phyloP scores from a whole-genome alignment of 148 eudicot genomes.

The Chenopodium quinoa region DNA sequence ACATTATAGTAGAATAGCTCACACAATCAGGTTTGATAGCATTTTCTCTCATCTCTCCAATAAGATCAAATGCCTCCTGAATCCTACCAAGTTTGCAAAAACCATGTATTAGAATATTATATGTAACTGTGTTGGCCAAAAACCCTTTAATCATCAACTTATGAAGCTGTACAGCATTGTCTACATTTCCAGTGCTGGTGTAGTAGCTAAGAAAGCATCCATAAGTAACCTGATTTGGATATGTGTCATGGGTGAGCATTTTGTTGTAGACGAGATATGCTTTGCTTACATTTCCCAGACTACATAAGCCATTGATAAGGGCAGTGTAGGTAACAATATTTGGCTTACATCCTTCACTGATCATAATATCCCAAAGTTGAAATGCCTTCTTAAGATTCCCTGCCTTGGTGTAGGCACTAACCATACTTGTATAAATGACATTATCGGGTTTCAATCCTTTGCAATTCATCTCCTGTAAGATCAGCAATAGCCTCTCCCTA shows the following conservation, averaged over 20 bases:
- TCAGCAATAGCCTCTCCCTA: conserved; percentile 32
- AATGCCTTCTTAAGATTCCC: conserved; percentile 69
- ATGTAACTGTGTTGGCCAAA: conserved; percentile 68
- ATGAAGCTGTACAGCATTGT: conserved; percentile 61
- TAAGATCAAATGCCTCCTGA: conserved; percentile 51
- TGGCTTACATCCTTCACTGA: conserved; percentile 66
- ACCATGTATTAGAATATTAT: conserved; percentile 73
- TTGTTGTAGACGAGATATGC: conserved; percentile 63
- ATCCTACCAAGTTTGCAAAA: conserved; percentile 72
- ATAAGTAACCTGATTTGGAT: conserved; percentile 70
- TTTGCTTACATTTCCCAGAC: conserved; percentile 53
- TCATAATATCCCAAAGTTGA: conserved; percentile 69
- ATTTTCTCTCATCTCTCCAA: conserved; percentile 52
- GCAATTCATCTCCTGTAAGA: conserved; percentile 63
- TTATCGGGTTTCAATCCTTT: conserved; percentile 70
- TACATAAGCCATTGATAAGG: conserved; percentile 66
- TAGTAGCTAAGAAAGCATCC: conserved; percentile 76
- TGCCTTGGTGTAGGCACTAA: conserved; percentile 60
- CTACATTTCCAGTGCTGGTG: conserved; percentile 56
- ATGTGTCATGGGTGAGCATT: conserved; percentile 48
- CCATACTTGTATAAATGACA: conserved; percentile 66
- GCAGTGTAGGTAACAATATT: conserved; percentile 70
- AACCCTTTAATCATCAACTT: conserved; percentile 44
- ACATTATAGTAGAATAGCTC: conserved; percentile 76
- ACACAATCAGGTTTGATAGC: conserved; percentile 70